phyloP scores from a whole-genome alignment of 2,329 filamentous ascomycete genomes.

The Aspergillus felis region DNA sequence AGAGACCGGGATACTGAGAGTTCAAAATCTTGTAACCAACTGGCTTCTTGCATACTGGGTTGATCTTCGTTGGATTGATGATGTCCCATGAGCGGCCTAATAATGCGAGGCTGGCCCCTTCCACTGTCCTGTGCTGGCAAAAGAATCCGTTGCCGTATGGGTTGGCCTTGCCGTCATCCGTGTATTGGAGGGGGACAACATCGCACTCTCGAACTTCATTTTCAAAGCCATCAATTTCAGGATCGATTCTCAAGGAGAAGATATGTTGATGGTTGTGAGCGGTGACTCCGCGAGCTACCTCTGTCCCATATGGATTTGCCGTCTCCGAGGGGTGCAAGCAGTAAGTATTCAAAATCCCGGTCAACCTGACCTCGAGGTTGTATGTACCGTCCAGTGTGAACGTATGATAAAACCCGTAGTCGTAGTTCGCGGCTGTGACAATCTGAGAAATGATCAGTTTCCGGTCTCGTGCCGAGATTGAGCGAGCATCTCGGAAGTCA shows the following conservation, averaged over 20 bases:
- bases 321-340: constrained; percentile 60
- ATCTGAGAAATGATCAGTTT: constrained; percentile 85
- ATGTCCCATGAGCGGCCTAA: no score
- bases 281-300: constrained; percentile 83
- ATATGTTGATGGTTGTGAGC: constrained; percentile 94
- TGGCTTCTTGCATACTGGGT: constrained; percentile 34
- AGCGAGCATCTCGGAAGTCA: constrained; percentile 82
- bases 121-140: constrained; percentile 40
- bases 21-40: constrained; percentile 31
- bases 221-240: constrained; percentile 75
- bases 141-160: constrained; percentile 62
- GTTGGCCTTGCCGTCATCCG: constrained; percentile 36
- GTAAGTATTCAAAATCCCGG: no score
- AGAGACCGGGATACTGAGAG: constrained; percentile 29
- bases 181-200: no score
- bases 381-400: no score
- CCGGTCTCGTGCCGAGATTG: constrained; percentile 76
- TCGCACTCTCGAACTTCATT: constrained; percentile 45
- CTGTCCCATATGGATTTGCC: constrained; percentile 84
- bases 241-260: constrained; percentile 81
- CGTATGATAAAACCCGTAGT: no score
- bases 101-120: no score
- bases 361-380: no score
- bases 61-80: constrained; percentile 1
- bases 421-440: constrained; percentile 45